Base-by-base conservation (phyloP, 495 filamentous ascomycete species). In the Hypoxylon fragiforme region DNA sequence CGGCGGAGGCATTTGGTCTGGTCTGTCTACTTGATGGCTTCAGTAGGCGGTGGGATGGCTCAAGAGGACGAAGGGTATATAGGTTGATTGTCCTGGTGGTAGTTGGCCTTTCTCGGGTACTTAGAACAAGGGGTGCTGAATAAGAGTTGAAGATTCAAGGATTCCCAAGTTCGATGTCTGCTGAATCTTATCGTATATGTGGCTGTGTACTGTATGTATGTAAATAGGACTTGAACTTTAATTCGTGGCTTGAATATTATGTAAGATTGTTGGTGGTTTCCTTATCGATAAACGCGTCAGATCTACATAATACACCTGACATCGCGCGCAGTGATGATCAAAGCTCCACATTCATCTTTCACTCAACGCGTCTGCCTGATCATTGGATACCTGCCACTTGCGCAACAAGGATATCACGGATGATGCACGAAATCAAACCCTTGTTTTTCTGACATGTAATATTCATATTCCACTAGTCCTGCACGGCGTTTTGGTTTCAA, bases 331-430 rank as follows among this genome's bases (percentile, higher is more conserved):
- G 43, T 50, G 24, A 8, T 26, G 37, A 14, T 24, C 13, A 12
- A n/a, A 7, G 11, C 31, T n/a, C 11, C 31, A 28, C 12, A 24
- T 4, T n/a, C 22, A 2, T 9, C 24, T 42, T 50, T 50, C 30
- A 60, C 32, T 45, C 47, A 56, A 57, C 64, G 64, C 64, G 64
- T 65, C 50, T 12, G 21, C 14, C 45, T 50, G 22, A 21, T 18
- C 11, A 39, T 28, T 28, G 24, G 24, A 4, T 4, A 28, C 4
- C 24, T 32, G 31, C 22, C 34, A 21, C 22, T 30, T 15, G 35
- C 31, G 40, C 35, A 14, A 11, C 24, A 15, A 16, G 28, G 15
- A 19, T 7, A 30, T 7, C 26, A 37, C 24, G 24, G 24, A 28
- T 9, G 24, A 37, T 22, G 6, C 7, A 46, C 9, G 11, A 36